Conservation (phyloP, 1,284 basidiomycete species). For the Tilletia caries region DNA sequence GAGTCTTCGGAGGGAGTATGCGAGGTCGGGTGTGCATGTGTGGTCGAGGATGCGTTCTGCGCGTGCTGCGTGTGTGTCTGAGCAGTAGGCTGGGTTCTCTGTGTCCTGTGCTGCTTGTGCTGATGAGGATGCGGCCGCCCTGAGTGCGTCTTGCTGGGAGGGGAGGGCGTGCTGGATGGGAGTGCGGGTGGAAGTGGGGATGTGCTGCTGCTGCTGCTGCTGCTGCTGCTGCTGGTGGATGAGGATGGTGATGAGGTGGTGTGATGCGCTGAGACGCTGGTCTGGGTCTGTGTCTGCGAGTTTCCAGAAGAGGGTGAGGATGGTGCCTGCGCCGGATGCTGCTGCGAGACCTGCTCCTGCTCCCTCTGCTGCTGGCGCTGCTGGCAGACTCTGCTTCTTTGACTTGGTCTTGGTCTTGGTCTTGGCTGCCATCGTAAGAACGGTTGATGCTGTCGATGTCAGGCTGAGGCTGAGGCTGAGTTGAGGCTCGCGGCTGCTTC, state of each 20-base stretch:
- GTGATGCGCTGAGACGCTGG: slow-evolving; percentile 77
- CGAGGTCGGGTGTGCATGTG: slow-evolving; percentile 60
- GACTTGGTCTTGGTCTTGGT: background rate
- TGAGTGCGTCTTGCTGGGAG: slow-evolving; percentile 49
- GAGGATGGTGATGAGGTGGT: slow-evolving; percentile 74
- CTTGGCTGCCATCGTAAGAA: background rate
- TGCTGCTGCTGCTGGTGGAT: slow-evolving; percentile 29
- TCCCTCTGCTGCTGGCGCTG: background rate
- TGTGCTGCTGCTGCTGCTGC: too few species aligned
- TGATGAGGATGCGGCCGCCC: slow-evolving; percentile 53
- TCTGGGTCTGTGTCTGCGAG: slow-evolving; percentile 77
- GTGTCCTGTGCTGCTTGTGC: too few species aligned
- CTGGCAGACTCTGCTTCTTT: background rate
- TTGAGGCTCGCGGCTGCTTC: too few species aligned
- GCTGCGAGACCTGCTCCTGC: background rate
- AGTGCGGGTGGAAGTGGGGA: slow-evolving; percentile 28
- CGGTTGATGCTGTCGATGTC: too few species aligned
- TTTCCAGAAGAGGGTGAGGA: slow-evolving; percentile 73
- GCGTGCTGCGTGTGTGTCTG: slow-evolving; percentile 38
- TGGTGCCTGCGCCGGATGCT: slow-evolving; percentile 2
- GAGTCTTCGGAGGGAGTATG: slow-evolving; percentile 55
- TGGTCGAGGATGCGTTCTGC: slow-evolving; percentile 60
- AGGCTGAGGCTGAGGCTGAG: too few species aligned
- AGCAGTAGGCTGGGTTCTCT: slow-evolving; percentile 41
- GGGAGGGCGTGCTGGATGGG: slow-evolving; percentile 25